Conservation (phyloP, 2,329 filamentous ascomycete genomes). For the Celoporthe dispersa region DNA sequence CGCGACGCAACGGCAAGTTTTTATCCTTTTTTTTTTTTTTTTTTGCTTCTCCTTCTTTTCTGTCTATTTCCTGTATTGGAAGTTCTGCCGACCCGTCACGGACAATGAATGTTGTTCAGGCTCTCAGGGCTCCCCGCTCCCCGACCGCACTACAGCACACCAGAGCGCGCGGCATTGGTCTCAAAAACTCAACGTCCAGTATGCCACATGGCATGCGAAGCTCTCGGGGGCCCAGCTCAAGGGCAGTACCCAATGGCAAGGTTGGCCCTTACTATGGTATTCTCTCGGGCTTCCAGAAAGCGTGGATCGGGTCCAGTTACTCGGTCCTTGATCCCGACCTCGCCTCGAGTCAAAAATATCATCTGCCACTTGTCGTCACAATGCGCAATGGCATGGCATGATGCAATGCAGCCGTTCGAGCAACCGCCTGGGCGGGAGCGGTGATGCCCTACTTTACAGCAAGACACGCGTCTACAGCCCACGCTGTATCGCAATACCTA, state of each 20-base stretch:
- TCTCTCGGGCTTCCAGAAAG: slow-evolving; percentile 24
- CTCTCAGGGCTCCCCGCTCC: neutral
- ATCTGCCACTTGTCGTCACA: slow-evolving; percentile 23
- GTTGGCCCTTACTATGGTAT: slow-evolving; percentile 20
- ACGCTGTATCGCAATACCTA: neutral
- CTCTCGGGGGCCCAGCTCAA: neutral
- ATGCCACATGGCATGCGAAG: neutral
- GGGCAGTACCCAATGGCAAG: slow-evolving; percentile 8
- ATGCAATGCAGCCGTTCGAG: slow-evolving; percentile 13
- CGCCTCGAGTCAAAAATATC: slow-evolving; percentile 20
- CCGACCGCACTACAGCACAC: neutral
- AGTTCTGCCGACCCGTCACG: neutral
- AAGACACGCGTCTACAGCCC: neutral
- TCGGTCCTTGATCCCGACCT: slow-evolving; percentile 20
- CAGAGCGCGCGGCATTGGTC: neutral
- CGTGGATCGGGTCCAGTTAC: slow-evolving; percentile 16
- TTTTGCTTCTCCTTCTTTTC: neutral
- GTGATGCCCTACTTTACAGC: neutral
- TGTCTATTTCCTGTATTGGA: neutral
- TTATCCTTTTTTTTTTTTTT: neutral
- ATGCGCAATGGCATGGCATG: slow-evolving; percentile 17
- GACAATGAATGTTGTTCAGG: neutral
- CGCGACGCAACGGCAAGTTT: neutral
- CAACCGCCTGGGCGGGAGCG: slow-evolving; percentile 12
- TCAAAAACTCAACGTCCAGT: neutral